Evolutionary conservation across 2,329 filamentous ascomycete genomes (phyloP).

Genomic region (Neofusicoccum ribis): DNA sequence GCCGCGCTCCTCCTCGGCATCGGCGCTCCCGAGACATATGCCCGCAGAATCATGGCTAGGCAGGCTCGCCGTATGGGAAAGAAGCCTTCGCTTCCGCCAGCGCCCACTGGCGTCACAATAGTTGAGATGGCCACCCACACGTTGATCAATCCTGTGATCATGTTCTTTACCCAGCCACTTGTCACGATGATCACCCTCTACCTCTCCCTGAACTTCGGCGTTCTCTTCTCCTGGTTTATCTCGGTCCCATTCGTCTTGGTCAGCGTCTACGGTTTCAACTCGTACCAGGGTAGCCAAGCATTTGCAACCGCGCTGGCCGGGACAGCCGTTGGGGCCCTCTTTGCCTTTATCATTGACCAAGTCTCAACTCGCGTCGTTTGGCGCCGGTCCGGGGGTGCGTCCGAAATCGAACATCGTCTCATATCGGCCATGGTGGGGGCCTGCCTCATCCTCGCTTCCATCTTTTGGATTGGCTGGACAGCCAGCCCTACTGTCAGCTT

Average conservation of each 20-base stretch:
- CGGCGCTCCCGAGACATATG: no score
- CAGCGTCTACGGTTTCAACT: conserved; percentile 32
- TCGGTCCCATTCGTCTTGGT: conserved; percentile 32
- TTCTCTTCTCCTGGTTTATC: conserved; percentile 35
- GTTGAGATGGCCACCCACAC: not conserved
- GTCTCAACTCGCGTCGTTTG: conserved; percentile 19
- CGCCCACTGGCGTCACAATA: not conserved
- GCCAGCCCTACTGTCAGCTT: conserved; percentile 30
- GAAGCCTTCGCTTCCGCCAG: not conserved
- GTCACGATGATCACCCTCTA: conserved; percentile 30
- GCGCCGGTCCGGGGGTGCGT: conserved; percentile 21
- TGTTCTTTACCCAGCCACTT: conserved; percentile 30
- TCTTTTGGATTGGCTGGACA: conserved; percentile 41
- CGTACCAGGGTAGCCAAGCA: conserved; percentile 30
- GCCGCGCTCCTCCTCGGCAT: no score
- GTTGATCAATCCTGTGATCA: not conserved
- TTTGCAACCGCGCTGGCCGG: conserved; percentile 37
- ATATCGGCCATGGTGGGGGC: conserved; percentile 38
- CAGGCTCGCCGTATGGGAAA: no score
- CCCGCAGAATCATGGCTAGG: no score
- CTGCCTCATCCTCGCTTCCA: conserved; percentile 28
- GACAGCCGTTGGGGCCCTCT: conserved; percentile 29
- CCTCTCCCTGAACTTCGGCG: conserved; percentile 31
- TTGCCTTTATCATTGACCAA: conserved; percentile 31
- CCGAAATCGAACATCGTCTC: conserved; percentile 35